phyloP scores from a whole-genome alignment of 768 basidiomycete species.

The Tulasnella sp. region DNA sequence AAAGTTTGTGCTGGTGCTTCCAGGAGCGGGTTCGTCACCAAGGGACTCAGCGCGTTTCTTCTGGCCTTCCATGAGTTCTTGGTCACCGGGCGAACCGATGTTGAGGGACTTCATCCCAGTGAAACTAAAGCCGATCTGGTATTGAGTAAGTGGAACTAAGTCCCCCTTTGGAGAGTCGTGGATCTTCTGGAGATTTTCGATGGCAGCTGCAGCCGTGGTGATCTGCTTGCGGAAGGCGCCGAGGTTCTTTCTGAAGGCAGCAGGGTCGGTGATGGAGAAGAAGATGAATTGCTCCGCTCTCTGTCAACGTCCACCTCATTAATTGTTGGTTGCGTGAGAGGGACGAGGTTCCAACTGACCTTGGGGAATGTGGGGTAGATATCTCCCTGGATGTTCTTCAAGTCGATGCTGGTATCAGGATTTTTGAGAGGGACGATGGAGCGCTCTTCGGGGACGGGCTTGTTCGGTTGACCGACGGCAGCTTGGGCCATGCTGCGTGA shows the following conservation, averaged over 20 bases:
- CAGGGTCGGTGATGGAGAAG: constrained; percentile 22
- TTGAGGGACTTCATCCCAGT: not conserved
- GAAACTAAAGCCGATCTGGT: constrained; percentile 2
- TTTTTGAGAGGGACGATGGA: not conserved
- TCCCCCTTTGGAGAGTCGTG: not conserved
- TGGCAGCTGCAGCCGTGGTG: constrained; percentile 18
- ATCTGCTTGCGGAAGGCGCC: constrained; percentile 14
- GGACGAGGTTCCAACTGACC: not conserved
- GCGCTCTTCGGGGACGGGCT: constrained; percentile 5
- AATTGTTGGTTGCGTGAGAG: not conserved
- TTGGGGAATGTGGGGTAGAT: constrained; percentile 20
- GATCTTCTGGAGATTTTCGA: constrained; percentile 1
- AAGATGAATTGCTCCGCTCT: constrained; percentile 22
- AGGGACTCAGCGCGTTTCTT: not conserved
- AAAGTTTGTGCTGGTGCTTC: not conserved
- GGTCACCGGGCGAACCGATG: not conserved
- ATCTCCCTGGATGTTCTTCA: constrained; percentile 16
- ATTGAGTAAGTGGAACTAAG: not conserved
- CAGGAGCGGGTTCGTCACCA: constrained; percentile 8
- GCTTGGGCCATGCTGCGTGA: not conserved
- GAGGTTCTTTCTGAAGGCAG: constrained; percentile 6
- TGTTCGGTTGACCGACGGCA: not conserved
- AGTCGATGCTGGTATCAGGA: not conserved
- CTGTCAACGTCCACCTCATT: not conserved
- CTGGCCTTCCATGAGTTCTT: not conserved